Percentiles rank a stretch among this genome's conserved stretches.
Conservation (phyloP, 139 green algal species). For the Micractinium conductrix region DNA sequence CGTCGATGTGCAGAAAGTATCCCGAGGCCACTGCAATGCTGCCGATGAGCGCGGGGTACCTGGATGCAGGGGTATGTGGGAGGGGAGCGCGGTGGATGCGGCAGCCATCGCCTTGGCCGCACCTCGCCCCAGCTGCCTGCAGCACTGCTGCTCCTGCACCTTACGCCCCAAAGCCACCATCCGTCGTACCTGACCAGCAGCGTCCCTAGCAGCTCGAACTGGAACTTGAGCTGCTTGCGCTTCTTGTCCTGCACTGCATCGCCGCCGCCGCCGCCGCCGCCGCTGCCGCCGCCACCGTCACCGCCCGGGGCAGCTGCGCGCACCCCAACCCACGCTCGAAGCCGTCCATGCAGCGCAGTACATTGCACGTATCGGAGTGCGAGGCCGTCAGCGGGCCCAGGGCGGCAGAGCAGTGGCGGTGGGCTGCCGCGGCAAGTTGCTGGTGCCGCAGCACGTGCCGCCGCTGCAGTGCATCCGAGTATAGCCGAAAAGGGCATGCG, state of each 20-base stretch:
- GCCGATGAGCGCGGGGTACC: constrained; percentile 39
- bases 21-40: constrained; percentile 43
- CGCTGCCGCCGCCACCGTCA: background rate
- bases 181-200: constrained; percentile 11
- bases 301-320: too few relatives aligned
- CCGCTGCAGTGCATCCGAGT: too few relatives aligned
- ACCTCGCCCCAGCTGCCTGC: background rate
- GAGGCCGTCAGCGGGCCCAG: too few relatives aligned
- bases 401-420: too few relatives aligned
- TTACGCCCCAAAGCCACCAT: background rate
- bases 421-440: too few relatives aligned
- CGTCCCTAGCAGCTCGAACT: constrained; percentile 16
- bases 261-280: background rate
- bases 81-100: background rate
- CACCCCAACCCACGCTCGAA: too few relatives aligned
- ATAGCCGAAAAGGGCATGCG: too few relatives aligned
- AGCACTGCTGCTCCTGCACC: too few relatives aligned
- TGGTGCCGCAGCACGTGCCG: too few relatives aligned
- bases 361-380: too few relatives aligned
- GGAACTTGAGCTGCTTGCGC: background rate
- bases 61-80: background rate
- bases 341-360: too few relatives aligned
- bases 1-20: constrained; percentile 47
- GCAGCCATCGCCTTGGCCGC: background rate
- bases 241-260: background rate